Base-by-base conservation (phyloP, 169 alveolate species). In the Hepatocystis sp. region DNA sequence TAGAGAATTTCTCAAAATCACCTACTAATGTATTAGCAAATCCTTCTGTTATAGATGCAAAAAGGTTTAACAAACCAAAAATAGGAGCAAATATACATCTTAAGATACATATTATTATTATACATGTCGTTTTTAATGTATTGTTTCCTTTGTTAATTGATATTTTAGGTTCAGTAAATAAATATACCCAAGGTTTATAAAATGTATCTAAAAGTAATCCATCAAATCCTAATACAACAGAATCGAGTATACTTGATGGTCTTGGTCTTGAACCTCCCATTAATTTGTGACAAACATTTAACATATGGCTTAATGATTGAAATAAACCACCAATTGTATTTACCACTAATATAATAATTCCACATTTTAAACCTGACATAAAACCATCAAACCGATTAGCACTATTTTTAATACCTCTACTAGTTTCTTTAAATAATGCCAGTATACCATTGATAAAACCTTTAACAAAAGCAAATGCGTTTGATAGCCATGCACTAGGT, bases 401-500 rank as follows among this genome's bases (percentile, higher is more conserved):
- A 55, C 85, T 65, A 10, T 81, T 91, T 61, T 71, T 66, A 40
- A 93, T 88, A 5, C 96, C 94, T 40, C 93, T 90, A 34, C 91
- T 85, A 1, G 97, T 92, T 71, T 93, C 97, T 30, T 84, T 56
- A 60, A 92, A 67, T 1, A 95, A 91, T 30, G 95, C 91, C 51
- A 66, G 58, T 34, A 93, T 21, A 15, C 97, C 98, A 47, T 95
- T 93, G 40, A 92, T 34, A 51, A 96, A 61, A 19, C 98, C 97
- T 47, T 92, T 85, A 44, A 94, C 81, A 55, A 95, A 81, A 1
- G 98, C 98, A 47, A 93, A 84, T 7, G 96, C 91, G 67, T 95
- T 94, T 27, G 97, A 92, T 49, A 95, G 91, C 95, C 97, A 95
- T 17, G 96, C 97, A 8, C 95, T 93, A 19, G 98, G 98, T 23